Evolutionary conservation across 2,329 filamentous ascomycete species (phyloP).

Genomic region (Diplodia sapinea): DNA sequence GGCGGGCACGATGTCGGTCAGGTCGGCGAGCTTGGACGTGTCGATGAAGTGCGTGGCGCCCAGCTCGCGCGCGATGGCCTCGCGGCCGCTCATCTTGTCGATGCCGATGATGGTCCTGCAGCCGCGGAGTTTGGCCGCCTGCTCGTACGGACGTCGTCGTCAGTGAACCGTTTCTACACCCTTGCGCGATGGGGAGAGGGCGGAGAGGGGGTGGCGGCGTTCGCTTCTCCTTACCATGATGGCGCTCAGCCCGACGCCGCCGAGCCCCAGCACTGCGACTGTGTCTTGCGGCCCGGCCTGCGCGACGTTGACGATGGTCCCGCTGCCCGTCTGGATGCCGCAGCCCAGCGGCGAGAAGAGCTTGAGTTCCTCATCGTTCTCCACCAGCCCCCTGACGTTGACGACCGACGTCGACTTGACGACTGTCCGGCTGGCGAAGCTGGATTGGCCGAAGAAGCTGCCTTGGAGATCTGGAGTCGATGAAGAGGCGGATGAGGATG

Average conservation of each 20-base stretch:
- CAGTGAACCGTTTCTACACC: neutral
- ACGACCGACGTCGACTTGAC: conserved; percentile 50
- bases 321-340: conserved; percentile 55
- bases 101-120: conserved; percentile 48
- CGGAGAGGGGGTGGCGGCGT: too few species aligned
- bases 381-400: conserved; percentile 50
- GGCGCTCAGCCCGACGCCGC: conserved; percentile 55
- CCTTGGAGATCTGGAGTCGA: conserved; percentile 41
- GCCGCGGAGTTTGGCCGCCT: conserved; percentile 53
- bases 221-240: conserved; percentile 45
- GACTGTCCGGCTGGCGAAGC: conserved; percentile 50
- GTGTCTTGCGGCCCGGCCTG: conserved; percentile 46
- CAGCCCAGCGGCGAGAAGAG: conserved; percentile 55
- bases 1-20: conserved; percentile 39
- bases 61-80: conserved; percentile 46
- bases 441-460: conserved; percentile 58
- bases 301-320: conserved; percentile 43
- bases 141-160: neutral
- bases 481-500: neutral
- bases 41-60: conserved; percentile 50
- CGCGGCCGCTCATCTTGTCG: conserved; percentile 43
- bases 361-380: conserved; percentile 47
- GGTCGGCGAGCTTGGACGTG: conserved; percentile 37
- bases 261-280: conserved; percentile 53
- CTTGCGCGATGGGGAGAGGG: too few species aligned